These are phyloP conservation scores for Beauveria bassiana DNA, from an alignment of 2,329 filamentous ascomycete genomes.

Conservation along the genomic window DNA sequence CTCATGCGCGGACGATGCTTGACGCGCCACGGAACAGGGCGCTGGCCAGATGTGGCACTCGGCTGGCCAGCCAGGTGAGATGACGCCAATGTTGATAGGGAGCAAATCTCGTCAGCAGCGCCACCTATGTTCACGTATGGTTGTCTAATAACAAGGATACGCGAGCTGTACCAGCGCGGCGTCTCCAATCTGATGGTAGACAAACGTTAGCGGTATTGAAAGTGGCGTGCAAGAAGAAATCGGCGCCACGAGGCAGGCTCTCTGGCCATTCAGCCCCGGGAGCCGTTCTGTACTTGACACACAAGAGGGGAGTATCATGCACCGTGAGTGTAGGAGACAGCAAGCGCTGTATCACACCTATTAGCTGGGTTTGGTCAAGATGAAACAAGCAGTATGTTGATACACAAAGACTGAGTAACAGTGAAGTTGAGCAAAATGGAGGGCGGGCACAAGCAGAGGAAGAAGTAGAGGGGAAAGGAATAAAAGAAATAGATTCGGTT, in stretches of 20 bases:
- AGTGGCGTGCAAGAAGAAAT: background rate
- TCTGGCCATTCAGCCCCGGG: background rate
- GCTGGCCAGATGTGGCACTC: background rate
- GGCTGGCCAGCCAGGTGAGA: background rate
- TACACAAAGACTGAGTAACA: background rate
- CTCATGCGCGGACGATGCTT: background rate
- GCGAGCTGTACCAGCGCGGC: background rate
- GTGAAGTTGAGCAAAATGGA: background rate
- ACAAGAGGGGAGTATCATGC: background rate
- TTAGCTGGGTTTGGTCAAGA: background rate
- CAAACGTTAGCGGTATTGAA: background rate
- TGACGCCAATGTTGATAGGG: background rate
- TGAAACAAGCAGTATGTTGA: slow-evolving; percentile 2
- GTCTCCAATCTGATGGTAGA: background rate
- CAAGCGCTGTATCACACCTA: slow-evolving; percentile 4
- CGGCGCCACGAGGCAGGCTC: background rate
- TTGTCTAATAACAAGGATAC: background rate
- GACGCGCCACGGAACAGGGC: background rate
- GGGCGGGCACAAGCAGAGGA: background rate
- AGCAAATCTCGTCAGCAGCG: background rate
- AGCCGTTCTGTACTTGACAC: background rate
- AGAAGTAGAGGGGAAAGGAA: background rate
- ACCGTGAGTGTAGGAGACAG: background rate
- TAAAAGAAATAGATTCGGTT: slow-evolving; percentile 3
- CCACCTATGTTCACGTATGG: background rate